Conservation (phyloP, 2,329 filamentous ascomycete genomes). For the Cytospora mali region DNA sequence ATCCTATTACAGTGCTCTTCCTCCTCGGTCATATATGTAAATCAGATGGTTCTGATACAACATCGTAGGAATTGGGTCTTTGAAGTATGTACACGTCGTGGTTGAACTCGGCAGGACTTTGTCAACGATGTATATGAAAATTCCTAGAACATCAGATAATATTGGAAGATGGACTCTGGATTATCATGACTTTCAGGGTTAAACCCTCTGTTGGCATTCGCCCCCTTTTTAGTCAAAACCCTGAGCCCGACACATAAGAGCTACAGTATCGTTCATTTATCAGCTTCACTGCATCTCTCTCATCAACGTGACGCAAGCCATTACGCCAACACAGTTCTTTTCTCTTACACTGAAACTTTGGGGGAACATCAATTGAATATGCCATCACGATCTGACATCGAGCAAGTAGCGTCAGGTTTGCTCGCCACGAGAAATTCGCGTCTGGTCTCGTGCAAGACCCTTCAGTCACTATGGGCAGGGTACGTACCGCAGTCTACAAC, state of each 20-base stretch:
- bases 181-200: too few species aligned
- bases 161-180: too few species aligned
- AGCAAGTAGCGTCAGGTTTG: constrained; percentile 12
- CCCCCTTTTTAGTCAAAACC: background rate
- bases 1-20: too few species aligned
- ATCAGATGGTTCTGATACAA: too few species aligned
- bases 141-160: too few species aligned
- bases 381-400: constrained; percentile 16
- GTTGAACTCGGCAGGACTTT: too few species aligned
- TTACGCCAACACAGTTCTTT: too few species aligned
- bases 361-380: background rate
- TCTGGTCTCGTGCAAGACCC: constrained; percentile 42
- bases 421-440: constrained; percentile 7
- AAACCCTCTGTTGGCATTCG: background rate
- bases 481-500: constrained; percentile 42
- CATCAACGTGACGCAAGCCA: too few species aligned
- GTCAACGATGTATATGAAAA: too few species aligned
- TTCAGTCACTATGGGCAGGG: constrained; percentile 54
- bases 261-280: background rate
- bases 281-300: background rate
- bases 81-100: too few species aligned
- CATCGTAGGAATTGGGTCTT: too few species aligned
- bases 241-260: background rate
- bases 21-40: too few species aligned
- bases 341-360: background rate